phyloP scores from a whole-genome alignment of 2,329 filamentous ascomycete genomes.

The Alternaria ethzedia region DNA sequence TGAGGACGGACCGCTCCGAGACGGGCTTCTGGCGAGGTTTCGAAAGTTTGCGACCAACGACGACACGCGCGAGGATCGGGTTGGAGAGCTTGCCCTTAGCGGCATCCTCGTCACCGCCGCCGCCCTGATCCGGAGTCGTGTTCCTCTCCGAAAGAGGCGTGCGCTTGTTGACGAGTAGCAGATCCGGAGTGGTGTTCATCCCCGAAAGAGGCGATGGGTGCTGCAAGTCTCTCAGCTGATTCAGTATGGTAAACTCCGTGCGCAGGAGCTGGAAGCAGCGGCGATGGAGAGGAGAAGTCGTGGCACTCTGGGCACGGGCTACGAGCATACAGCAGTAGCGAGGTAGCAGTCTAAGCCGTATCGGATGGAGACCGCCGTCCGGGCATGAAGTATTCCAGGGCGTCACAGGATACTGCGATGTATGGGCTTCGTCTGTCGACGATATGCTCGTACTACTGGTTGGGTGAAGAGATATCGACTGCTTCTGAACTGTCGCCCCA shows the following conservation, averaged over 20 bases:
- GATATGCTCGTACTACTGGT: neutral
- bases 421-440: neutral
- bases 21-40: neutral
- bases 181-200: neutral
- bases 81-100: constrained; percentile 28
- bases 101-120: constrained; percentile 12
- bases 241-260: neutral
- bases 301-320: constrained; percentile 4
- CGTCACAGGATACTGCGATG: neutral
- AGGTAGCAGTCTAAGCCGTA: constrained; percentile 7
- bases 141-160: neutral
- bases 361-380: neutral
- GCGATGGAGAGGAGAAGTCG: constrained; percentile 6
- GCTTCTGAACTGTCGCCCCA: neutral
- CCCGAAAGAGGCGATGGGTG: neutral
- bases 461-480: neutral
- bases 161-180: neutral
- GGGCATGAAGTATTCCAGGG: neutral
- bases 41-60: neutral
- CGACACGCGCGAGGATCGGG: too few relatives aligned
- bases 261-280: constrained; percentile 1
- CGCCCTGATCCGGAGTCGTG: neutral
- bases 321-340: constrained; percentile 7
- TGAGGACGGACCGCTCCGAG: neutral
- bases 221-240: neutral